Evolutionary conservation across 1,284 basidiomycete genomes (phyloP), one percentile per base, ranked within the genome.

Genomic region (Ustilago curta): DNA sequence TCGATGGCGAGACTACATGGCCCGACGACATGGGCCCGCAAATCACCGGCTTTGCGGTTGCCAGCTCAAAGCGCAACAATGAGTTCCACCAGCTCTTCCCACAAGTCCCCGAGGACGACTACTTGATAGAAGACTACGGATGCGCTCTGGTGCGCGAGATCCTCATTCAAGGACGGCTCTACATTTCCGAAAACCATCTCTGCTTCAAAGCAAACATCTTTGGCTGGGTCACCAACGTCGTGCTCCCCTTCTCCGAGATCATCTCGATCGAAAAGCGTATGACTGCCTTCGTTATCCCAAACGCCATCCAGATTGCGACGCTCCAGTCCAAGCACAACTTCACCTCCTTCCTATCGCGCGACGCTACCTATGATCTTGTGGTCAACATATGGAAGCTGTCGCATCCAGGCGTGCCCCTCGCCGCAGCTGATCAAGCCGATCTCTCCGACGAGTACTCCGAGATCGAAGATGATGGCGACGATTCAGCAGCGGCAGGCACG

Each of bases 131-230:
- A 97, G 96, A 98, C 85, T 99, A 99, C 79, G 95, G 96, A 3
- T 99, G 97, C 84, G 97, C 96, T 0, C 86, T 98, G 14, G 94
- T 97, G 82, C 90, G 95, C 57, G 97, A 99, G 85, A 98, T 99
- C 76, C 88, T 99, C 29, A 92, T 98, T 32, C 96, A 99, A 87
- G 96, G 96, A 4, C 89, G 96, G 4, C 85, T 99, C 55, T 99
- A 99, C 86, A 93, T 99, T 25, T 98, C 95, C 1, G 97, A 99
- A 86, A 96, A 98, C 85, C 95, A 98, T 84, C 89, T 98, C 18
- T 97, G 94, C 87, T 99, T 99, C 88, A 93, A 99, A 82, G 95
- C 97, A 23, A 99, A 97, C 85, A 97, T 99, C 58, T 97, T 99
- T 86, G 96, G 96, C 48, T 99, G 96, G 96, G 92, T 97, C 62